These are phyloP conservation scores for Lactarius hengduanensis DNA, from an alignment of 768 basidiomycete genomes.

Conservation along the genomic window DNA sequence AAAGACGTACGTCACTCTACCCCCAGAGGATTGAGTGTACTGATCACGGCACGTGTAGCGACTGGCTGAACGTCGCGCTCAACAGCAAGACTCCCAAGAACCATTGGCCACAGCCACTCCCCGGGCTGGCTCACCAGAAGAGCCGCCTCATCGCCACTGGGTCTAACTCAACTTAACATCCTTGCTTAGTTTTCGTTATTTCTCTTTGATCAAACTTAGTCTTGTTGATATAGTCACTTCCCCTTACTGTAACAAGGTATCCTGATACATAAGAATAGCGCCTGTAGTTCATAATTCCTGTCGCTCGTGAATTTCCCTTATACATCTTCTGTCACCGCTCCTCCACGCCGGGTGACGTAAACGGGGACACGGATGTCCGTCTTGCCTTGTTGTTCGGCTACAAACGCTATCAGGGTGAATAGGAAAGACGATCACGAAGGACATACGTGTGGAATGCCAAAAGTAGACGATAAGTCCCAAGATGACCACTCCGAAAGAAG, in stretches of 20 bases:
- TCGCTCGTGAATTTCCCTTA: neutral
- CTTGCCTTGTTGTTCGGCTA: conserved; percentile 74
- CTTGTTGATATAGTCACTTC: conserved; percentile 34
- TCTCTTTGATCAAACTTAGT: conserved; percentile 3
- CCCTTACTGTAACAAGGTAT: neutral
- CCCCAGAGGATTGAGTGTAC: neutral
- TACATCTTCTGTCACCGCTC: neutral
- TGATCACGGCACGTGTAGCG: conserved; percentile 34
- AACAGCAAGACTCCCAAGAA: conserved; percentile 44
- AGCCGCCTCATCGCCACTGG: neutral
- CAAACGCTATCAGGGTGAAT: conserved; percentile 9
- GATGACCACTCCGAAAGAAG: conserved; percentile 69
- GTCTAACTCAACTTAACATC: neutral
- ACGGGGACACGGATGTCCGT: conserved; percentile 56
- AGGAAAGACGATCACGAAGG: neutral
- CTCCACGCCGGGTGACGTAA: conserved; percentile 45
- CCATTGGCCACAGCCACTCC: conserved; percentile 8
- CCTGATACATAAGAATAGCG: neutral
- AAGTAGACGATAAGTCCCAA: conserved; percentile 79
- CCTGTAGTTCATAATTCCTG: neutral
- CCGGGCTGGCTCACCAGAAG: conserved; percentile 32
- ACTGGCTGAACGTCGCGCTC: conserved; percentile 32
- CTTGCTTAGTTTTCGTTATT: neutral
- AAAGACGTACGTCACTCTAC: conserved; percentile 49
- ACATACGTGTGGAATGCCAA: conserved; percentile 81